Base-by-base conservation (phyloP, 805 yeast genomes). In the Teunomyces kruisii region DNA sequence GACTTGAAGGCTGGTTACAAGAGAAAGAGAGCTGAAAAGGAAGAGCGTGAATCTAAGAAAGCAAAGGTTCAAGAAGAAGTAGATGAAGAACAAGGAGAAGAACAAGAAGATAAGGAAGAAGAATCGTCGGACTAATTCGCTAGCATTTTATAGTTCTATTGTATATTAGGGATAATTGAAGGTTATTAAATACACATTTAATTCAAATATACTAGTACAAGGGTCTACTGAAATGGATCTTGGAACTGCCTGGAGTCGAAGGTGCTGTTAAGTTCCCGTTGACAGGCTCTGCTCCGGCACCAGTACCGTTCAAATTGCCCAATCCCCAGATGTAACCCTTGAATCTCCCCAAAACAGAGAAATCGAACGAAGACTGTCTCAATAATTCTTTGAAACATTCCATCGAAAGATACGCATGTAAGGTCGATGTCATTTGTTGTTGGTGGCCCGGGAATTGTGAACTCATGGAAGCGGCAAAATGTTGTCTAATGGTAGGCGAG, bases 371-470 rank as follows among this genome's bases (percentile, higher is more conserved):
- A 3, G 57, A 48, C 45, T 57, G 62, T 45, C 64, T 53, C 58
- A 47, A 74, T 53, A 83, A 63, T 55, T 83, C 88, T 59, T 81
- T 79, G 56, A 81, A 82, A 48, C 87, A 81, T 49, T 84, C 73
- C 68, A 80, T 76, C 7, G 86, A 78, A 50, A 85, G 68, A 50
- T 83, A 73, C 15, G 90, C 56, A 80, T 88, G 57, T 78, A 83
- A 50, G 69, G 85, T 50, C 66, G 79, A 61, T 64, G 80, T 51
- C 77, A 69, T 49, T 41, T 60, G 65, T 51, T 57, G 64, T 40
- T 56, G 64, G 29, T 55, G 55, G 27, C 42, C 42, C 14, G 56
- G 49, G 44, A 49, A 56, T 32, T 53, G 61, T 17, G 49, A 46
- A 6, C 58, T 46, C 28, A 30, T 29, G 14, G 42, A 39, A 4